A percentile compares a stretch with the other conserved stretches of the same genome.
Conservation (phyloP, 148 eudicot species). For the Cornus suecica region DNA sequence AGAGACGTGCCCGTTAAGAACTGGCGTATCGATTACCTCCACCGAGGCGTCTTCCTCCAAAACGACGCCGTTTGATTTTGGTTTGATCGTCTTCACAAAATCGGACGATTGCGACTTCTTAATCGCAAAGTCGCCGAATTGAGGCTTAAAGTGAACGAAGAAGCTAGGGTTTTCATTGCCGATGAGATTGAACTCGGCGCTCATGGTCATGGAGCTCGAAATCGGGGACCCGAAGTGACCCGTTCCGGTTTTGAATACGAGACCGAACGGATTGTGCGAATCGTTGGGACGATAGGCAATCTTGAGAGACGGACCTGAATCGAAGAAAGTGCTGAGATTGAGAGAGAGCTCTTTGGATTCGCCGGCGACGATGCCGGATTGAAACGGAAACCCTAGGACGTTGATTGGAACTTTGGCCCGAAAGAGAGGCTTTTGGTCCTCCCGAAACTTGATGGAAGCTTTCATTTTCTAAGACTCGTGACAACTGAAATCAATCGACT, state of each 20-base stretch:
- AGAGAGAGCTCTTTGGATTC: conserved; percentile 67
- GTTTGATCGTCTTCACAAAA: conserved; percentile 10
- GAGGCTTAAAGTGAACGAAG: conserved; percentile 67
- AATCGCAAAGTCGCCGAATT: conserved; percentile 63
- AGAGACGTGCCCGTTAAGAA: conserved; percentile 12
- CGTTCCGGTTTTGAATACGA: conserved; percentile 66
- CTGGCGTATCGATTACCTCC: conserved; percentile 35
- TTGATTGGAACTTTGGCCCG: conserved; percentile 79
- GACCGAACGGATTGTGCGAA: conserved; percentile 52
- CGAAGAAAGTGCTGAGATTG: conserved; percentile 54
- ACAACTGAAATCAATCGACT: background rate
- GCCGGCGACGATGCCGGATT: conserved; percentile 62
- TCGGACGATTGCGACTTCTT: conserved; percentile 58
- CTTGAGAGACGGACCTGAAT: conserved; percentile 68
- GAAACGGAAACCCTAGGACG: conserved; percentile 60
- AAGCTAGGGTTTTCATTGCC: conserved; percentile 60
- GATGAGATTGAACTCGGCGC: conserved; percentile 63
- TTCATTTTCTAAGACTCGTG: conserved; percentile 42
- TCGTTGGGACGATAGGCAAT: conserved; percentile 80
- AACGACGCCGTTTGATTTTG: conserved; percentile 23
- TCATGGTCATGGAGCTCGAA: conserved; percentile 69
- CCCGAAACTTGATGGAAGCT: conserved; percentile 80
- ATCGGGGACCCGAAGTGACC: conserved; percentile 69
- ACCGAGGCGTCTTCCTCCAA: conserved; percentile 33
- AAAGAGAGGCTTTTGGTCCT: conserved; percentile 69